Conservation (phyloP, 768 basidiomycete genomes). For the Psilocybe azurescens region DNA sequence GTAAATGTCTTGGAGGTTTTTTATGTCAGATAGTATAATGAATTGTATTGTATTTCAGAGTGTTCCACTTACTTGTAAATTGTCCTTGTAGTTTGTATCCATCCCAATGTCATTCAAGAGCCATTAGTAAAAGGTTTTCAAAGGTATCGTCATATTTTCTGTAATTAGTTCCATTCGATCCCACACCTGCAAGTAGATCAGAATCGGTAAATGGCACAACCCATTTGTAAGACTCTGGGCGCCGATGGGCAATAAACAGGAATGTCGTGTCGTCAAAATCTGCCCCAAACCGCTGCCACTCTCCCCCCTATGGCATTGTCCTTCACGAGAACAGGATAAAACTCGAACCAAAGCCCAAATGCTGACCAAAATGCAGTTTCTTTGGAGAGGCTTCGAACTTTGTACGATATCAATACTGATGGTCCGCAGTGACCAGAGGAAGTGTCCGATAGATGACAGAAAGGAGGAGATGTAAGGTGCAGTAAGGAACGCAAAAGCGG, state of each 20-base stretch:
- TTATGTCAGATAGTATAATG: background rate
- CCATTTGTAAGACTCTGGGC: slow-evolving; percentile 65
- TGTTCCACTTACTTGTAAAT: background rate
- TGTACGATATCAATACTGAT: slow-evolving; percentile 72
- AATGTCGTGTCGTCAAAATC: slow-evolving; percentile 53
- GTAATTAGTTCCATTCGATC: slow-evolving; percentile 45
- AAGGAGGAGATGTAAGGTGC: slow-evolving; percentile 65
- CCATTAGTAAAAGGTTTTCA: slow-evolving; percentile 64
- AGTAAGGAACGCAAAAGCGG: slow-evolving; percentile 79
- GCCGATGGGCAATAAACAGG: slow-evolving; percentile 65
- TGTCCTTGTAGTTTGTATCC: background rate
- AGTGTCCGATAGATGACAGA: slow-evolving; percentile 23
- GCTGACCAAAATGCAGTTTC: slow-evolving; percentile 81
- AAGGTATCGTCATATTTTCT: slow-evolving; percentile 72
- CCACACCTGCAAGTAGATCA: slow-evolving; percentile 63
- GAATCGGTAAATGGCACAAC: slow-evolving; percentile 52
- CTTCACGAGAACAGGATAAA: slow-evolving; percentile 55
- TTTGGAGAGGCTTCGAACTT: slow-evolving; percentile 71
- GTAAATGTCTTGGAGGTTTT: background rate
- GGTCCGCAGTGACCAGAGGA: slow-evolving; percentile 26
- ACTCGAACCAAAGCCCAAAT: slow-evolving; percentile 81
- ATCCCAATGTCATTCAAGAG: slow-evolving; percentile 31
- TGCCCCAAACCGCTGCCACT: slow-evolving; percentile 50
- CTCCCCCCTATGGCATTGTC: slow-evolving; percentile 17
- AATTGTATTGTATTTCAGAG: background rate